phyloP scores from a whole-genome alignment of 306 rosid genomes.

The Gleditsia sinensis region DNA sequence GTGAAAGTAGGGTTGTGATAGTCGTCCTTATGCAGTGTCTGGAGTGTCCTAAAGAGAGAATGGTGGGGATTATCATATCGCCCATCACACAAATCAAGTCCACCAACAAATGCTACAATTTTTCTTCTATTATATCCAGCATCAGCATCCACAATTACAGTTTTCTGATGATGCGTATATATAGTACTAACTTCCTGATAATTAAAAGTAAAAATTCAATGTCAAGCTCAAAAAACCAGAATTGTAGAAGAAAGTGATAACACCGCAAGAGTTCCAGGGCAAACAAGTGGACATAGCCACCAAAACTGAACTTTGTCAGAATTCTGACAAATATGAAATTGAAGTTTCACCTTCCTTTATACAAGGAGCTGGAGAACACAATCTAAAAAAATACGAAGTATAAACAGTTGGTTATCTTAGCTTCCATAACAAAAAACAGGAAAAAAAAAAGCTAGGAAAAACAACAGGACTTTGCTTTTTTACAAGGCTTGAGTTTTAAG shows the following conservation, averaged over 20 bases:
- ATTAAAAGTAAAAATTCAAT: slow-evolving; percentile 33
- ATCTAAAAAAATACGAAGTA: slow-evolving; percentile 15
- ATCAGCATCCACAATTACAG: slow-evolving; percentile 89
- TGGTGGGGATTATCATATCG: slow-evolving; percentile 90
- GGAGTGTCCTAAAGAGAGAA: slow-evolving; percentile 70
- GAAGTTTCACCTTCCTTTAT: slow-evolving; percentile 19
- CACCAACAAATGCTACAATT: slow-evolving; percentile 93
- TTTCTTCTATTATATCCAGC: slow-evolving; percentile 80
- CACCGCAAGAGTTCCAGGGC: background rate
- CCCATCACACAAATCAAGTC: slow-evolving; percentile 96
- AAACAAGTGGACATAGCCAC: background rate
- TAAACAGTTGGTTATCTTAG: background rate
- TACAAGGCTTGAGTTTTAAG: background rate
- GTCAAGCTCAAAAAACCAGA: slow-evolving; percentile 22
- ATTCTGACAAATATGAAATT: slow-evolving; percentile 15
- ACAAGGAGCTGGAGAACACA: background rate
- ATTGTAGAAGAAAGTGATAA: background rate
- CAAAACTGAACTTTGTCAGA: slow-evolving; percentile 25
- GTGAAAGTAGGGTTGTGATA: slow-evolving; percentile 92
- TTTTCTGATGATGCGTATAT: slow-evolving; percentile 98
- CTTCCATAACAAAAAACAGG: background rate
- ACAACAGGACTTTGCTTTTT: background rate
- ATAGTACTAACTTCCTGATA: slow-evolving; percentile 90
- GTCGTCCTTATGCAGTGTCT: slow-evolving; percentile 86
- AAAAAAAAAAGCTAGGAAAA: background rate